Conservation (phyloP, 2,329 filamentous ascomycete species). For the Exophiala xenobiotica region DNA sequence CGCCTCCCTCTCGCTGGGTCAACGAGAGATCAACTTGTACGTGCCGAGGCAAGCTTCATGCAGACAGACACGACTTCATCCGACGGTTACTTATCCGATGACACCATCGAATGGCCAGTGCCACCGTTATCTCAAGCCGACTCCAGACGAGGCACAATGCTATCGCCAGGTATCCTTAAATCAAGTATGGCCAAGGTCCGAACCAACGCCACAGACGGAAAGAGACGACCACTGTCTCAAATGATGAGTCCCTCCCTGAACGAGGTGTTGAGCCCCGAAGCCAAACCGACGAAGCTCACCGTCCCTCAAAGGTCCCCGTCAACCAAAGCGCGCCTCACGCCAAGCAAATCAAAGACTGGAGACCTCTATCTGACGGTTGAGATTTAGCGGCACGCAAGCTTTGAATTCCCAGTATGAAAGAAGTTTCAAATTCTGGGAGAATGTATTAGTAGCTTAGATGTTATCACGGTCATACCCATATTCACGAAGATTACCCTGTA, state of each 20-base stretch:
- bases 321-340: conserved; percentile 24
- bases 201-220: conserved; percentile 4
- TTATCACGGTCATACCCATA: background rate
- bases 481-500: background rate
- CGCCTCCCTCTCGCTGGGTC: background rate
- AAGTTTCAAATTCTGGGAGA: background rate
- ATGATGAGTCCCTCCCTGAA: conserved; percentile 9
- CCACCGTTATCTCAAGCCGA: conserved; percentile 13
- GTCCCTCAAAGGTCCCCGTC: conserved; percentile 18
- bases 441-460: background rate
- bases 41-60: conserved; percentile 18
- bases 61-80: conserved; percentile 24
- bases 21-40: conserved; percentile 15
- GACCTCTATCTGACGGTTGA: conserved; percentile 28
- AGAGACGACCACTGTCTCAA: conserved; percentile 6
- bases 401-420: background rate
- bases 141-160: conserved; percentile 1
- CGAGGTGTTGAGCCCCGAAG: conserved; percentile 5
- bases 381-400: conserved; percentile 4
- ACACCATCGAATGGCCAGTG: conserved; percentile 22
- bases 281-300: conserved; percentile 1
- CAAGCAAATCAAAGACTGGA: conserved; percentile 27
- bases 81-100: conserved; percentile 24
- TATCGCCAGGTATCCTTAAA: background rate
- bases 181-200: conserved; percentile 8